Evolutionary conservation across 2,329 filamentous ascomycete species (phyloP).

Genomic region (Botrytis sinoallii): DNA sequence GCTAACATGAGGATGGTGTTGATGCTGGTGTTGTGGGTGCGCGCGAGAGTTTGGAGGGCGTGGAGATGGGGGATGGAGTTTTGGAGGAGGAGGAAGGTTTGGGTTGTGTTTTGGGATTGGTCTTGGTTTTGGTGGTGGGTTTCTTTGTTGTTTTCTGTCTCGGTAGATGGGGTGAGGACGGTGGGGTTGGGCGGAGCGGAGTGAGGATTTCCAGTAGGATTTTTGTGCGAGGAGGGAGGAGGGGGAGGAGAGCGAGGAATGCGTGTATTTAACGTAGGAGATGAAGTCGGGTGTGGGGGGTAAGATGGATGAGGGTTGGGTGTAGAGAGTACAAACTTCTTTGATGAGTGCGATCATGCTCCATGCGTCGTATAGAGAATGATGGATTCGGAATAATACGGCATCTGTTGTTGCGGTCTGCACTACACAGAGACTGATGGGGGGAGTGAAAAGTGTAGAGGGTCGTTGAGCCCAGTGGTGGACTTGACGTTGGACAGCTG

Average conservation of each 20-base stretch:
- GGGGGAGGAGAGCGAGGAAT: background rate
- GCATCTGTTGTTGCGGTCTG: background rate
- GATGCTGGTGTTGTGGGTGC: background rate
- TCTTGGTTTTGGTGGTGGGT: too few species aligned
- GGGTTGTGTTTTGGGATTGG: background rate
- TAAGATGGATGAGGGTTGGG: background rate
- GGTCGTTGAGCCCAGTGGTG: background rate
- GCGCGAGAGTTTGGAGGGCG: background rate
- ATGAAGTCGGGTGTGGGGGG: background rate
- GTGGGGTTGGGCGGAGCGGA: background rate
- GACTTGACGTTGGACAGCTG: background rate
- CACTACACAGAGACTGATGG: conserved; percentile 3
- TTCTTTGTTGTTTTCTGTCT: too few species aligned
- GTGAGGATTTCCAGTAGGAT: background rate
- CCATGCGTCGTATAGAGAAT: conserved; percentile 11
- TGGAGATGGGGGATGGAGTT: background rate
- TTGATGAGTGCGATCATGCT: conserved; percentile 4
- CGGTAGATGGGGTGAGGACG: background rate
- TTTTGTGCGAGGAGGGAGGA: background rate
- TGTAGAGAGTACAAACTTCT: background rate
- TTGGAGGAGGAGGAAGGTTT: conserved; percentile 2
- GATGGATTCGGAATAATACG: background rate
- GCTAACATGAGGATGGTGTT: conserved; percentile 4
- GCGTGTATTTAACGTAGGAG: background rate
- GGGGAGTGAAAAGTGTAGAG: conserved; percentile 1